Conservation (phyloP, 2,329 filamentous ascomycete species). For the Raffaelea albimanens region DNA sequence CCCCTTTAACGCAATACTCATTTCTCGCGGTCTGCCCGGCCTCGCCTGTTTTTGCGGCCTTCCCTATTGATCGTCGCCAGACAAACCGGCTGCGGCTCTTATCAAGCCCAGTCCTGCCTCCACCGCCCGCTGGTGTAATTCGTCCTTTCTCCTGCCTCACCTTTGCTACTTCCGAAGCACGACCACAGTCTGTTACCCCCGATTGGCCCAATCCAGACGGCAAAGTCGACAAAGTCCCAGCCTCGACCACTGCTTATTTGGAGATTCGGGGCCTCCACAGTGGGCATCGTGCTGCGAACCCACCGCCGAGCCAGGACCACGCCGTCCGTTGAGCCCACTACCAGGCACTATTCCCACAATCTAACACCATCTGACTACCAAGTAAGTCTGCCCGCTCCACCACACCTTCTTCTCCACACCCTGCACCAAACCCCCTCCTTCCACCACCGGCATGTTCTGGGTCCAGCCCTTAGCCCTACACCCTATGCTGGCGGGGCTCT, state of each 20-base stretch:
- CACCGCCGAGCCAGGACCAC: background rate
- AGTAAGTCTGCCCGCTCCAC: background rate
- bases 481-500: background rate
- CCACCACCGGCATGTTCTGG: background rate
- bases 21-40: background rate
- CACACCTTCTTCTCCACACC: conserved; percentile 3
- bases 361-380: no score
- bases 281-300: background rate
- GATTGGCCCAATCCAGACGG: conserved; percentile 6
- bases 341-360: no score
- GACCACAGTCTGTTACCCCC: background rate
- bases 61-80: background rate
- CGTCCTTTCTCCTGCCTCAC: background rate
- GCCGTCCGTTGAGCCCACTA: no score
- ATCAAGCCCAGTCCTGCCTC: background rate
- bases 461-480: conserved; percentile 4
- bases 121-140: background rate
- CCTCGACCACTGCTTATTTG: conserved; percentile 2
- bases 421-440: conserved; percentile 1
- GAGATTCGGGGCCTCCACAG: background rate
- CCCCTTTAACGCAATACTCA: background rate
- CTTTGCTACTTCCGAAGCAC: background rate
- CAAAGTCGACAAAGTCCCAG: background rate
- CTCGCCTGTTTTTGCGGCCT: background rate
- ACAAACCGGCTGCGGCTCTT: no score